phyloP scores from a whole-genome alignment of 768 basidiomycete species.

The Boletus tylopilopsis region DNA sequence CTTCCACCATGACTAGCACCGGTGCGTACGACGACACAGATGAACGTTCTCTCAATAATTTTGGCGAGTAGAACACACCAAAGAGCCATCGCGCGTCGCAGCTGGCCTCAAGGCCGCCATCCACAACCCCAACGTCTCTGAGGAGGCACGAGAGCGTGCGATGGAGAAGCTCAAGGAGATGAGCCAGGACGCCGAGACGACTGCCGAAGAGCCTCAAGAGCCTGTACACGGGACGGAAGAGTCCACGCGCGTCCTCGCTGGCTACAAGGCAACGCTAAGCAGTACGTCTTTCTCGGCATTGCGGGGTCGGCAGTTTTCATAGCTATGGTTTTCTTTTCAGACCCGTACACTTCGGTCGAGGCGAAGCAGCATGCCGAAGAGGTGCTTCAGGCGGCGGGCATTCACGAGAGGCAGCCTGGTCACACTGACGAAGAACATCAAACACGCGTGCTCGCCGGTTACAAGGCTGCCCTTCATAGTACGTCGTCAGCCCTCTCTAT shows the following conservation, averaged over 20 bases:
- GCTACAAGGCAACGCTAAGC: constrained; percentile 48
- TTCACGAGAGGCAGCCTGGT: constrained; percentile 29
- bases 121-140: constrained; percentile 54
- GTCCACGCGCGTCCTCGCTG: constrained; percentile 33
- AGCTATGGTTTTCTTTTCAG: constrained; percentile 10
- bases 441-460: constrained; percentile 49
- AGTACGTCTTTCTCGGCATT: constrained; percentile 28
- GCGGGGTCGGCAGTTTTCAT: no score
- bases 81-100: constrained; percentile 45
- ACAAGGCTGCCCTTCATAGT: constrained; percentile 55
- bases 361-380: constrained; percentile 56
- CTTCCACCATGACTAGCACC: constrained; percentile 12
- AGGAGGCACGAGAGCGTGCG: constrained; percentile 51
- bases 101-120: constrained; percentile 59
- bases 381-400: constrained; percentile 45
- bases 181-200: constrained; percentile 20
- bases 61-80: constrained; percentile 24
- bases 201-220: background rate
- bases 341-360: constrained; percentile 41
- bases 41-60: background rate
- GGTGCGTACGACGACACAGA: background rate
- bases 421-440: constrained; percentile 38
- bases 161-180: constrained; percentile 41
- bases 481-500: constrained; percentile 4
- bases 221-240: background rate